Base-by-base conservation (phyloP, 2,329 filamentous ascomycete genomes). In the Fonsecaea monophora region DNA sequence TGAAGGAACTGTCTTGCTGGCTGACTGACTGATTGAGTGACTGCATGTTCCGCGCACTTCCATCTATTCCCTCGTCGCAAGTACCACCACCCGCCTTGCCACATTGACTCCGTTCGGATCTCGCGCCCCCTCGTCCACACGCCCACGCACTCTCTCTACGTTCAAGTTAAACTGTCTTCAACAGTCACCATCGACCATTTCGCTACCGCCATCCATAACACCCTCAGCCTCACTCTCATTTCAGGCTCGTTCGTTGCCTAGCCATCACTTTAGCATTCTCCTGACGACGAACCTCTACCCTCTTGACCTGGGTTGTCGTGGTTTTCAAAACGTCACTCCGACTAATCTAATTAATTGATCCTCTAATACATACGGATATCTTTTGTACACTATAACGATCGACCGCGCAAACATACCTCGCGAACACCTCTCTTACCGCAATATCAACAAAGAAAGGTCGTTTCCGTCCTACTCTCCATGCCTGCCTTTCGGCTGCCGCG, bases 391-490 rank as follows among this genome's bases (percentile, higher is more conserved):
- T 6, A 18, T 48, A 53, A 15, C 59, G 45, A 30, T 53, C 18
- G 53, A 25, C 32, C 18, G 34, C 30, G 45, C 45, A 30, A 54
- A 25, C 21, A 30, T 12, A 37, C 21, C 21, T 1, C 18, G 15
- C 32, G 59, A 53, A 32, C 18, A n/a, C 34, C 53, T 18, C 35
- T 12, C n/a, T 62, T 4, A 13, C 21, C n/a, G 35, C 12, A 34
- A 32, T 12, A 35, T 37, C 35, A 62, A 21, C 34, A 18, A n/a
- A 12, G 21, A 34, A n/a, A 45, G 25, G 25, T 25, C 25, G 10
- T 50, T 34, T 30, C 38, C 12, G 12, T 53, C 53, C 53, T 56
- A 18, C 50, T 58, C 45, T 66, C 67, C 67, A 68, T 68, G 67
- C 64, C 59, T 68, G 53, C 57, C 55, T 30, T 56, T 35, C 48